Evolutionary conservation across 1,284 basidiomycete species (phyloP), one percentile per base, ranked within the genome.

Genomic region (Austropuccinia psidii): DNA sequence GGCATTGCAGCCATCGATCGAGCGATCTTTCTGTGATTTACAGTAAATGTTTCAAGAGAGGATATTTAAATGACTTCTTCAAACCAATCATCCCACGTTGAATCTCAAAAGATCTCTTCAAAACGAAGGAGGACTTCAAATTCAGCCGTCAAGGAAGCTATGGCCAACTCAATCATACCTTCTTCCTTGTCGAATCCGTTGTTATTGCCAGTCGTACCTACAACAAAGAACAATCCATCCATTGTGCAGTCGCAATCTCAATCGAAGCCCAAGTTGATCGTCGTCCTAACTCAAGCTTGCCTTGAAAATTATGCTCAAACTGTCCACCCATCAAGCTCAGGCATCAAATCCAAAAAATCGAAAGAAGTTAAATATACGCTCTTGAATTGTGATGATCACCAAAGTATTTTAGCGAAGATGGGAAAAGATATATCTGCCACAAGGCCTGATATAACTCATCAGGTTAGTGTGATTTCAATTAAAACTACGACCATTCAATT

Each of bases 331-430:
- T 58, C 52, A n/a, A 50, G 31, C 21, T 47, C 31, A 24, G 9
- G 41, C n/a, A 8, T 4, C 8, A 43, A 41, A n/a, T 31, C 31
- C 21, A 68, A 41, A 33, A 37, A 50, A 15, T 35, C 33, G 1
- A 86, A 86, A 76, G 91, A 94, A 76, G 91, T 93, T 76, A 97
- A 98, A 83, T 98, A 98, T 82, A 93, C 93, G 19, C 84, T 99
- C 74, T 83, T 99, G 77, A 99, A 99, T 82, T 98, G 96, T 82
- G 95, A 99, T 81, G 95, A 99, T 78, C 95, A 98, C 82, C 95
- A 99, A 81, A 93, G 95, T 62, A 96, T 99, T 76, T 84, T 99
- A 75, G 95, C 96, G 7, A 98, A 97, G 83, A 97, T 94, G 3
- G 93, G 93, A 33, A 86, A 95, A 78, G 96, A 99, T 82, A 98